Evolutionary conservation across 495 filamentous ascomycete genomes (phyloP).

Genomic region (Xylaria curta): DNA sequence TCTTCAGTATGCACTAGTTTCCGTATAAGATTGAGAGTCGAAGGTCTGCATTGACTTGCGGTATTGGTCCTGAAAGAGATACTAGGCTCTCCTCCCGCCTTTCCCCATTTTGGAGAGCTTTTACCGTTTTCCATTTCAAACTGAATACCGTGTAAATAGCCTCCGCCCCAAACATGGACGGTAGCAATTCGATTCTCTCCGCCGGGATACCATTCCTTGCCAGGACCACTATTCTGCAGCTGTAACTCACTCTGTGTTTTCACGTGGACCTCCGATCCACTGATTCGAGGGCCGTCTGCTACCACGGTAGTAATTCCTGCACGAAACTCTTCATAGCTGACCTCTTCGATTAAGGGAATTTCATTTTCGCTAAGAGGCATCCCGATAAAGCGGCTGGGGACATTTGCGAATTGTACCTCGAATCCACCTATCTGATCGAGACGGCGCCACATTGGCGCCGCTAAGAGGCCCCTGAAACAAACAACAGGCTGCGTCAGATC

Average conservation of each 20-base stretch:
- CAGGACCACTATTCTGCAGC: neutral
- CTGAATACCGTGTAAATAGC: conserved; percentile 7
- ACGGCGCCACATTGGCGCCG: neutral
- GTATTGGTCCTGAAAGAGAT: neutral
- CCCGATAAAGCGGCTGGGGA: neutral
- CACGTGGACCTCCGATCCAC: conserved; percentile 1
- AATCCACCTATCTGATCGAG: neutral
- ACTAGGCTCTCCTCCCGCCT: conserved; percentile 14
- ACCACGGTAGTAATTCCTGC: conserved; percentile 11
- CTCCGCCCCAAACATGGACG: neutral
- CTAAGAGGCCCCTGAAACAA: conserved; percentile 13
- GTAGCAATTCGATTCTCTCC: neutral
- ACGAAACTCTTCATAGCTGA: conserved; percentile 7
- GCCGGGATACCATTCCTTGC: neutral
- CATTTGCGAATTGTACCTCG: neutral
- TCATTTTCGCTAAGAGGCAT: neutral
- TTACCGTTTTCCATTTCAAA: conserved; percentile 15
- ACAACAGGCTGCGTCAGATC: neutral
- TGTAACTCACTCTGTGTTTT: conserved; percentile 5
- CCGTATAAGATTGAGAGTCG: neutral
- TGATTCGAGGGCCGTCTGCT: neutral
- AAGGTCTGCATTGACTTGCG: neutral
- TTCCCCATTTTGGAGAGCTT: conserved; percentile 11
- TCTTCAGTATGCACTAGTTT: neutral
- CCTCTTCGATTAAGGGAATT: neutral